Evolutionary conservation across 139 green algal species (phyloP), one percentile per base, ranked within the genome.

Genomic region (Nannochloris sp.): DNA sequence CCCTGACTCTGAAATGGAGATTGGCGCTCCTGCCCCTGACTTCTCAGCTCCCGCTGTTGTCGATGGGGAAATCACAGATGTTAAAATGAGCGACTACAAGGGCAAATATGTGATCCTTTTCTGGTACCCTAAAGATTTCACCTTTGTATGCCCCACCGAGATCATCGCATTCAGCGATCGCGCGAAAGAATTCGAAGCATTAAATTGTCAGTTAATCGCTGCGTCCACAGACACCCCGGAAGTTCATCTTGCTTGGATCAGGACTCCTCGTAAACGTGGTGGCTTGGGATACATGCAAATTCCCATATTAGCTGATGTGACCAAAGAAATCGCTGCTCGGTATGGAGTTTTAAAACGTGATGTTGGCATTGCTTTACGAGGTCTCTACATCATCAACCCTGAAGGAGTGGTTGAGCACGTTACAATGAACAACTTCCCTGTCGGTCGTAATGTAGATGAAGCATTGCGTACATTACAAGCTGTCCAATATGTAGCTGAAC

Each of bases 381-480:
- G 89, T 6, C 73, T 95, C 25, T 96, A 90, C 83, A 89, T 96
- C 73, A 95, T 96, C 66, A 90, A 94, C 77, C 85, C 75, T 2
- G 63, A 83, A 77, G 93, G 93, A 29, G 70, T 95, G 9, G 69
- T 99, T 37, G 86, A 97, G 78, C 92, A 98, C 72, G 64, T 84
- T 19, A 98, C 93, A 61, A 91, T 98, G 68, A 99, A 99, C 87
- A 98, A 97, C 79, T 76, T 96, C 54, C 83, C 81, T 6, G 92
- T 99, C 36, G 93, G 88, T 29, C 87, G 93, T 64, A 91, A 68
- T 64, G 92, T 99, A 1, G 93, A 98, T 34, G 93, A 99, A 82
- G 95, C 92, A n/a, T 82, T 96, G 65, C 84, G 93, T 34, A 83
- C 86, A 35, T 78, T 98, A 67, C 90, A 97, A 83, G 92, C 92